These are phyloP conservation scores for Moesziomyces parantarcticus DNA, from an alignment of 1,284 basidiomycete species.

Conservation along the genomic window DNA sequence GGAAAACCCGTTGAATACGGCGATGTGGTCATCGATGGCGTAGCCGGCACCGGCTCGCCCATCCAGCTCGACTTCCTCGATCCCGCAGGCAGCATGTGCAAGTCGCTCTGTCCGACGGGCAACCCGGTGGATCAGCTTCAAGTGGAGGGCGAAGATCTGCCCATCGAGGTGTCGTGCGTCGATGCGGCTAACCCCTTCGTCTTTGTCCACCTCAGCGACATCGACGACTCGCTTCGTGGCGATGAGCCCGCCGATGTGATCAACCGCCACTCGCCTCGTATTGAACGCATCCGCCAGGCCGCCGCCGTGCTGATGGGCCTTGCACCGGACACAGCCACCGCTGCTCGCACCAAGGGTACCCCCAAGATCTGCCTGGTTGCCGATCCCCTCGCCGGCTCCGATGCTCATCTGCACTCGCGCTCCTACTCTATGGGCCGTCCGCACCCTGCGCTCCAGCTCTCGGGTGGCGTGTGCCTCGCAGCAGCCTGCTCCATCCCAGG, in stretches of 20 bases:
- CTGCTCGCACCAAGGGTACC: slow-evolving; percentile 18
- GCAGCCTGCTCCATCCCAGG: slow-evolving; percentile 19
- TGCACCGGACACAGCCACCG: slow-evolving; percentile 4
- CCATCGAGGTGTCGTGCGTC: slow-evolving; percentile 39
- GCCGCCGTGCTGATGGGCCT: slow-evolving; percentile 29
- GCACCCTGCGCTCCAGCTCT: slow-evolving; percentile 18
- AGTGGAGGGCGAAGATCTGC: slow-evolving; percentile 21
- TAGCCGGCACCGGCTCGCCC: slow-evolving; percentile 43
- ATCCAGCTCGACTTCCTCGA: slow-evolving; percentile 48
- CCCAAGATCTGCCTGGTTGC: slow-evolving; percentile 59
- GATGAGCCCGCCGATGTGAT: slow-evolving; percentile 14
- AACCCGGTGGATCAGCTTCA: slow-evolving; percentile 26
- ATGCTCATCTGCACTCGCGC: slow-evolving; percentile 7
- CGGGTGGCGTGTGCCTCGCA: slow-evolving; percentile 16
- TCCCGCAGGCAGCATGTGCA: slow-evolving; percentile 11
- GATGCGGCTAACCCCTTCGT: slow-evolving; percentile 57
- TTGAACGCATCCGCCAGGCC: slow-evolving; percentile 42
- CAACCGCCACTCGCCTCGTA: slow-evolving; percentile 16
- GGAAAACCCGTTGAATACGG: slow-evolving; percentile 41
- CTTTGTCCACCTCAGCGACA: slow-evolving; percentile 38
- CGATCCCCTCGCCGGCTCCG: slow-evolving; percentile 2
- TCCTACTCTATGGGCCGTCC: slow-evolving; percentile 19
- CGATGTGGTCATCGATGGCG: slow-evolving; percentile 51
- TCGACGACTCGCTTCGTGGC: slow-evolving; percentile 5
- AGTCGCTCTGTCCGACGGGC: slow-evolving; percentile 34